Conservation (phyloP, 2,329 filamentous ascomycete genomes). For the Cercospora sp. region DNA sequence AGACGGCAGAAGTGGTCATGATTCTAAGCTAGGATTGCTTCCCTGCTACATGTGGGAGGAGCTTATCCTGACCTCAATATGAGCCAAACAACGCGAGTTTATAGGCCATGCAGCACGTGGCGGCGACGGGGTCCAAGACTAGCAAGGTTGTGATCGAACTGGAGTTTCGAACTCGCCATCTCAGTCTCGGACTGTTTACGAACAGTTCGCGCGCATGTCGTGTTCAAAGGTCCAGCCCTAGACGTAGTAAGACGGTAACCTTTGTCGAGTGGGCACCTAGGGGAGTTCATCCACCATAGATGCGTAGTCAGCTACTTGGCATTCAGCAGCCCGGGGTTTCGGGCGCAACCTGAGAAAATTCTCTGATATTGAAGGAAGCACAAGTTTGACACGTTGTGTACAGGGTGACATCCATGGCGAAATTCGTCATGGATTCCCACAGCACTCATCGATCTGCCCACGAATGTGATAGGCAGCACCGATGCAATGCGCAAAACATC, state of each 20-base stretch:
- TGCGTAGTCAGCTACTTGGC: not conserved
- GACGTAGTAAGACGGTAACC: not conserved
- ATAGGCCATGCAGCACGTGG: not conserved
- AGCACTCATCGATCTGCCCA: not conserved
- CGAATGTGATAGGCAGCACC: not conserved
- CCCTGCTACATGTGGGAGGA: not conserved
- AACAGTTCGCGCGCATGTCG: not conserved
- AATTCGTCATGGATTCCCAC: not conserved
- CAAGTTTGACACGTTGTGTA: not conserved
- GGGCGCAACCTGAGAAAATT: not conserved
- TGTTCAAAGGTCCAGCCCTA: not conserved
- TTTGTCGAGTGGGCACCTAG: not conserved
- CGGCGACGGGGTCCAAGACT: not conserved
- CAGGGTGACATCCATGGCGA: not conserved
- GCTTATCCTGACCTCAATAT: not conserved
- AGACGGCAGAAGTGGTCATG: not conserved
- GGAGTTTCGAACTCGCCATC: not conserved
- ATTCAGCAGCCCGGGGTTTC: not conserved
- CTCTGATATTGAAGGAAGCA: not conserved
- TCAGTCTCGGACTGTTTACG: not conserved
- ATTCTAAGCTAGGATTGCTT: not conserved
- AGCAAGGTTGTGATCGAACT: not conserved
- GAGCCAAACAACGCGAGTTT: not conserved
- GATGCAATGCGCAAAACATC: not conserved
- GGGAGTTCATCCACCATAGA: not conserved